Evolutionary conservation across 768 basidiomycete species (phyloP), one percentile per base, ranked within the genome.

Genomic region (Dendrothele bispora): DNA sequence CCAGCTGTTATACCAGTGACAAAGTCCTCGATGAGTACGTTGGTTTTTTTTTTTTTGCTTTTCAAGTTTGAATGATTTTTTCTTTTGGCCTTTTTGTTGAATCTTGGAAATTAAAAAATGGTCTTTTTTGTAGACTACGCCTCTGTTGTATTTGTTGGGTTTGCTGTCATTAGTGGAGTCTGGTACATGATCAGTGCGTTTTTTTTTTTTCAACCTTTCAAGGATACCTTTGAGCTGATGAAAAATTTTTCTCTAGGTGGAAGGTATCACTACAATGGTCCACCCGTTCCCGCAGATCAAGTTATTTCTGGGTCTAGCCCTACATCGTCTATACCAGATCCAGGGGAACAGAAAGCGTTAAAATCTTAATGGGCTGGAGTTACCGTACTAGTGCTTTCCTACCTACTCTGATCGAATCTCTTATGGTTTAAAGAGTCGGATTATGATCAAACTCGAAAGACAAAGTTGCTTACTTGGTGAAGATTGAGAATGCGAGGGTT

Each of bases 101-200:
- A n/a, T n/a, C n/a, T n/a, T n/a, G n/a, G n/a, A n/a, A n/a, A n/a
- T n/a, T n/a, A n/a, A n/a, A n/a, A n/a, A n/a, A n/a, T n/a, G n/a
- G n/a, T n/a, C n/a, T n/a, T n/a, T n/a, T n/a, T n/a, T n/a, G 50
- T 55, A 85, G 84, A 87, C 63, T 84, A 83, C 50, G 83, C 83
- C 10, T 78, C 79, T 7, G 83, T 80, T 12, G 82, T 85, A 14
- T 85, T 84, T 49, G 77, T 82, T 32, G 83, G 79, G 3, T 85
- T 86, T 51, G 79, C 67, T 1, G 50, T 66, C 14, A 73, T 86
- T 26, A 83, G 82, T 43, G 78, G 73, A 0, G 64, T 72, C 21
- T 86, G 83, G 84, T 86, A 86, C 53, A 39, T 73, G 25, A 73
- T 81, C 49, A 72, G 80, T 82, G 51, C 34, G 78, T 74, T 21